phyloP scores from a whole-genome alignment of 208 protist genomes.

The Paratrypanosoma confusum region DNA sequence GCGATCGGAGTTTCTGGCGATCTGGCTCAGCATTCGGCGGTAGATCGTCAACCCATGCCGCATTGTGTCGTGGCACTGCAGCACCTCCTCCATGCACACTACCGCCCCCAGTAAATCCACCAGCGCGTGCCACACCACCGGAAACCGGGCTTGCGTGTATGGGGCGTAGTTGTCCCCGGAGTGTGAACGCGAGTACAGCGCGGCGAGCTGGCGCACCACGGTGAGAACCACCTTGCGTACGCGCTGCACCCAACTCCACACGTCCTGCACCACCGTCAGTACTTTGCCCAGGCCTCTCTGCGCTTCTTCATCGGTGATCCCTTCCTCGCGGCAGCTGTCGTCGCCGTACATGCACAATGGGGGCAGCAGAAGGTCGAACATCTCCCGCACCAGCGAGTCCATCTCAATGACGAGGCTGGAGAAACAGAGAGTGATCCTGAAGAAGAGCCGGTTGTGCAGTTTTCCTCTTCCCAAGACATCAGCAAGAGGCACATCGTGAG shows the following conservation, averaged over 20 bases:
- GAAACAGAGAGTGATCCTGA: constrained; percentile 28
- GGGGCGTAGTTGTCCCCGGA: constrained; percentile 15
- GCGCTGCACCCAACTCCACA: constrained; percentile 70
- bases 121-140: constrained; percentile 52
- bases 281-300: constrained; percentile 48
- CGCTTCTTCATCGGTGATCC: constrained; percentile 49
- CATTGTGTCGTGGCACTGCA: constrained; percentile 54
- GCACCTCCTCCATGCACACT: constrained; percentile 71
- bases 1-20: constrained; percentile 18
- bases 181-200: constrained; percentile 32
- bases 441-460: constrained; percentile 29
- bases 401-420: constrained; percentile 28
- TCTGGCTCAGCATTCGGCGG: constrained; percentile 45
- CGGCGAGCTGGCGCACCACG: constrained; percentile 62
- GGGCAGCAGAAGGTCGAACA: constrained; percentile 16
- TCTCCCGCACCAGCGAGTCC: constrained; percentile 30
- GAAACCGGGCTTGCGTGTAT: constrained; percentile 44
- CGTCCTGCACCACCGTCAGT: constrained; percentile 53
- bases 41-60: constrained; percentile 43
- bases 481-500: constrained; percentile 17
- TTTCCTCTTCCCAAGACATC: constrained; percentile 18
- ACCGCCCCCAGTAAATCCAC: constrained; percentile 55
- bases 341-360: constrained; percentile 44
- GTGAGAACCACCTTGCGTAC: constrained; percentile 52
- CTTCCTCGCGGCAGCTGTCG: constrained; percentile 10